Evolutionary conservation across 2,329 filamentous ascomycete genomes (phyloP).

Genomic region (Bipolaris zeicola): DNA sequence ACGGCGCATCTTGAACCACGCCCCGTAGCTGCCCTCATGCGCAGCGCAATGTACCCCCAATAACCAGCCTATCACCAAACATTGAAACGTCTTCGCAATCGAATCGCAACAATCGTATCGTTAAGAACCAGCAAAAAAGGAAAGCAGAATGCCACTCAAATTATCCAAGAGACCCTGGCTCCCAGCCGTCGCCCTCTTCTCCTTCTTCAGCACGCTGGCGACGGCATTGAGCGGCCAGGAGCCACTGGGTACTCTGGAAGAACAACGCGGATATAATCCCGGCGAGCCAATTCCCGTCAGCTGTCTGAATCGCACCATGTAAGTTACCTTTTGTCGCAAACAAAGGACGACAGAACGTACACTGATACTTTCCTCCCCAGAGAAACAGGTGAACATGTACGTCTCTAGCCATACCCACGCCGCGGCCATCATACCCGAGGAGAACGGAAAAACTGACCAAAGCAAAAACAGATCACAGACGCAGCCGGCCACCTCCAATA

Average conservation of each 20-base stretch:
- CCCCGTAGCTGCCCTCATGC: constrained; percentile 1
- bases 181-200: constrained; percentile 32
- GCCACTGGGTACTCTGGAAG: constrained; percentile 43
- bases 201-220: constrained; percentile 44
- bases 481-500: constrained; percentile 83
- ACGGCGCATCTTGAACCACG: constrained; percentile 7
- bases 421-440: not conserved
- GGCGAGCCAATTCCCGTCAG: constrained; percentile 58
- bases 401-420: constrained; percentile 17
- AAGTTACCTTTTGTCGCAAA: constrained; percentile 22
- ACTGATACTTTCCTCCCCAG: constrained; percentile 53
- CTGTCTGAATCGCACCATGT: constrained; percentile 60
- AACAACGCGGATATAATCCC: constrained; percentile 52
- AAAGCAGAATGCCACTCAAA: not conserved
- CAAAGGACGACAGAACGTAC: not conserved
- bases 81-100: not conserved
- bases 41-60: constrained; percentile 3
- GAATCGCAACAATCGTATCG: not conserved
- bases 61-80: not conserved
- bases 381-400: constrained; percentile 81
- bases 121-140: not conserved
- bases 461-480: constrained; percentile 66
- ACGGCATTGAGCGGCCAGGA: constrained; percentile 51
- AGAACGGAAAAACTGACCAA: not conserved
- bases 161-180: constrained; percentile 19